A percentile compares a stretch with the other conserved stretches of the same genome.
These are phyloP conservation scores for Cicer arietinum DNA, from an alignment of 306 rosid genomes.

Conservation along the genomic window DNA sequence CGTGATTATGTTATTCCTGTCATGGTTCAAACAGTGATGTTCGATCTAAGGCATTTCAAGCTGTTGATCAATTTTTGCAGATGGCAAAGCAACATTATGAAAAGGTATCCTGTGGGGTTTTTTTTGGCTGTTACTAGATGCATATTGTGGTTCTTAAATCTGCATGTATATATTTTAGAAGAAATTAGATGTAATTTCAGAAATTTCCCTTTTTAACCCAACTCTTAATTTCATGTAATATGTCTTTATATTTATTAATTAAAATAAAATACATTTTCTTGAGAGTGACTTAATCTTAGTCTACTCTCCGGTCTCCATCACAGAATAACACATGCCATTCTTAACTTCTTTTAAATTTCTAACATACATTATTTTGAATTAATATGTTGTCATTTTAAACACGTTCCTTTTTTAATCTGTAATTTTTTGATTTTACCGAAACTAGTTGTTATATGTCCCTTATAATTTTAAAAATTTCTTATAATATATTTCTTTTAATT, in stretches of 20 bases:
- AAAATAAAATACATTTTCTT: conserved; percentile 8
- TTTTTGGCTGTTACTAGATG: conserved; percentile 41
- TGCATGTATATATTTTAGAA: conserved; percentile 24
- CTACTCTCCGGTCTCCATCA: conserved; percentile 1
- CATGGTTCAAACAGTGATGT: conserved; percentile 76
- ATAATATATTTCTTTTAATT: conserved; percentile 19
- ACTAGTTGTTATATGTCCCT: conserved; percentile 21
- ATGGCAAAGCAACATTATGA: conserved; percentile 79
- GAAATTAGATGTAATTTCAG: conserved; percentile 34
- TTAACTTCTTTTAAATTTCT: conserved; percentile 11
- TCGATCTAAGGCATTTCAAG: conserved; percentile 90
- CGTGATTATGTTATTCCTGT: conserved; percentile 35
- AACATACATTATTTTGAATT: conserved; percentile 21
- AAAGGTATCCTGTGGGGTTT: conserved; percentile 63
- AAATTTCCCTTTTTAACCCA: neutral
- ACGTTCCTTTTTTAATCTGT: neutral
- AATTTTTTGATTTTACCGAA: neutral
- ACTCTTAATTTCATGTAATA: conserved; percentile 27
- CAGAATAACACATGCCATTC: conserved; percentile 18
- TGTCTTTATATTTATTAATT: neutral
- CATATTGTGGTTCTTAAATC: conserved; percentile 34
- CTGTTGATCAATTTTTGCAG: conserved; percentile 90
- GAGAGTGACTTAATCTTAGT: conserved; percentile 16
- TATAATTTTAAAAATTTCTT: conserved; percentile 18
- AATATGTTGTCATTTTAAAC: neutral